phyloP scores from a whole-genome alignment of 2,329 filamentous ascomycete genomes.

The Myriangium duriaei region DNA sequence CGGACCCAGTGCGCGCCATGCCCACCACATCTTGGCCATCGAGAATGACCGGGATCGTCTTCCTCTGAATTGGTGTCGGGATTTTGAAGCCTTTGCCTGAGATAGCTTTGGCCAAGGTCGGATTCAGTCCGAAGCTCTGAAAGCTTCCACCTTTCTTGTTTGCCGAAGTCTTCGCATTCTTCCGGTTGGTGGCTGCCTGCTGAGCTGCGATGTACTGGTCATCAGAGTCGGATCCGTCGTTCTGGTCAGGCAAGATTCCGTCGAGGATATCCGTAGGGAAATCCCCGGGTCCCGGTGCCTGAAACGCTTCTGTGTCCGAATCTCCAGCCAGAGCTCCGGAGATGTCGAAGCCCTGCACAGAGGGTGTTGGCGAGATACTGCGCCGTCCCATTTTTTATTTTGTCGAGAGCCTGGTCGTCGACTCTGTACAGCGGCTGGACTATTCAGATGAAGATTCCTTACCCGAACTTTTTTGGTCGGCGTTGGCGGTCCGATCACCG shows the following conservation, averaged over 20 bases:
- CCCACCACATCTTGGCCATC: constrained; percentile 92
- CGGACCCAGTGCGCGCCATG: constrained; percentile 97
- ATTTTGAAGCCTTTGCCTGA: constrained; percentile 88
- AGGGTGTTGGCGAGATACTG: constrained; percentile 4
- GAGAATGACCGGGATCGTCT: constrained; percentile 84
- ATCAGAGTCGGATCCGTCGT: constrained; percentile 43
- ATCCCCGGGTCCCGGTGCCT: neutral
- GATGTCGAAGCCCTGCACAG: constrained; percentile 7
- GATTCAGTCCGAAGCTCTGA: constrained; percentile 83
- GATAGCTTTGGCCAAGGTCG: constrained; percentile 78
- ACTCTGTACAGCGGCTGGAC: too few species aligned
- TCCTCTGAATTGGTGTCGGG: constrained; percentile 93
- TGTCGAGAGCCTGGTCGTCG: too few species aligned
- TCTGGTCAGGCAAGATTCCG: constrained; percentile 13
- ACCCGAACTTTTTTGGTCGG: too few species aligned
- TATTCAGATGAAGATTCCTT: too few species aligned
- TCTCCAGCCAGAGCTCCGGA: constrained; percentile 7
- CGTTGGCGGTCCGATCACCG: too few species aligned
- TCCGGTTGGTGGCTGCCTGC: constrained; percentile 79
- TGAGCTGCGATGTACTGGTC: constrained; percentile 82
- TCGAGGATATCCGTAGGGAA: neutral
- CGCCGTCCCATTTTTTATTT: constrained; percentile 2
- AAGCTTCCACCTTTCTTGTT: constrained; percentile 89
- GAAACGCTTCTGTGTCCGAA: neutral
- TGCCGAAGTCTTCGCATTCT: constrained; percentile 56